Conservation (phyloP, 176 grass and related monocot genomes). For the Tuctoria greenei region DNA sequence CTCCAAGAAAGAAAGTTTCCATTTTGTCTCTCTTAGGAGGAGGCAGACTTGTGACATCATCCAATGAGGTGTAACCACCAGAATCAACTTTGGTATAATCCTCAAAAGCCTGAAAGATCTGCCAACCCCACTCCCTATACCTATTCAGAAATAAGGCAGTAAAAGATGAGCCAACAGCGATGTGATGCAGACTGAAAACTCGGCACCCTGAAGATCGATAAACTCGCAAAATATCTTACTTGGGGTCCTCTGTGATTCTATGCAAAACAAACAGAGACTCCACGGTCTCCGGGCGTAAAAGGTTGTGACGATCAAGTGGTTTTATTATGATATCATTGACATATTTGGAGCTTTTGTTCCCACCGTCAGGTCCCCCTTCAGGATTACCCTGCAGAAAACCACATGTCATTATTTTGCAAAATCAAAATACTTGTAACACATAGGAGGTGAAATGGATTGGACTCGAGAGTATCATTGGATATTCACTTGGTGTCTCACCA, state of each 20-base stretch:
- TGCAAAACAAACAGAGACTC: constrained; percentile 93
- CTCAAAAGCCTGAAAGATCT: constrained; percentile 93
- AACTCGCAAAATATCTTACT: constrained; percentile 47
- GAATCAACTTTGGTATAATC: constrained; percentile 91
- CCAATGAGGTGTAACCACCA: constrained; percentile 82
- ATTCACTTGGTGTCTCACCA: background rate
- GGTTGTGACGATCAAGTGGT: constrained; percentile 83
- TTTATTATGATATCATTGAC: constrained; percentile 84
- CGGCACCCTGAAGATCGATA: background rate
- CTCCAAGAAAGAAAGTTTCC: constrained; percentile 90
- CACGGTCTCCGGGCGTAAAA: constrained; percentile 94
- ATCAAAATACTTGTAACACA: constrained; percentile 21
- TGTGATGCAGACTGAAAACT: constrained; percentile 10
- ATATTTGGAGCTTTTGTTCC: constrained; percentile 87
- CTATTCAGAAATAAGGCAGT: constrained; percentile 44
- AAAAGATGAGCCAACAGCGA: constrained; percentile 19
- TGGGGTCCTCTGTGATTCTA: constrained; percentile 86
- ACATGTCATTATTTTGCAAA: background rate
- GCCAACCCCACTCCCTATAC: constrained; percentile 98
- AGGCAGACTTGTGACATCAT: constrained; percentile 88
- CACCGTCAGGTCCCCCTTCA: constrained; percentile 72
- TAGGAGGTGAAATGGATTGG: constrained; percentile 8
- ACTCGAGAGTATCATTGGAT: constrained; percentile 2
- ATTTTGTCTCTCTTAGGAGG: constrained; percentile 92
- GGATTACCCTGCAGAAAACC: constrained; percentile 56